Evolutionary conservation across 2,329 filamentous ascomycete species (phyloP).

Genomic region (Trichoderma koningii): DNA sequence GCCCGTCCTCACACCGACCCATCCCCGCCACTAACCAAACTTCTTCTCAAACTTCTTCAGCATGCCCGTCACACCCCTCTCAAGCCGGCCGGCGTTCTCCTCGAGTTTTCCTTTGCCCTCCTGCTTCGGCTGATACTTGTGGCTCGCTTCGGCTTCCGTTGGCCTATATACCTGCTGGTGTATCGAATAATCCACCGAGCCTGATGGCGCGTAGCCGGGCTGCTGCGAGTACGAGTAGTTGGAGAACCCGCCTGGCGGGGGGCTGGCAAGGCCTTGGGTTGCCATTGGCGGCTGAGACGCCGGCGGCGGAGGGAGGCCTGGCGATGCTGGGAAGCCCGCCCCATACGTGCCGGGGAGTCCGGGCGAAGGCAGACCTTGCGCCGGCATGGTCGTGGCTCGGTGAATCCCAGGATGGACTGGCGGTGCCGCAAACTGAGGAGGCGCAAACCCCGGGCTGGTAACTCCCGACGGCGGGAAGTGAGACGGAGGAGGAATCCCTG

Average conservation of each 20-base stretch:
- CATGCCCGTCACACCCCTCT: conserved; percentile 71
- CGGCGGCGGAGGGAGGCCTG: conserved; percentile 45
- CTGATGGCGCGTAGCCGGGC: conserved; percentile 33
- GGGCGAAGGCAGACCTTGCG: conserved; percentile 44
- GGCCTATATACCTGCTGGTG: conserved; percentile 72
- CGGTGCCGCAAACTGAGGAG: conserved; percentile 46
- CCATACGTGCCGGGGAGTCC: conserved; percentile 49
- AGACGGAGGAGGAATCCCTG: conserved; percentile 52
- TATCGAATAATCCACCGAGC: conserved; percentile 54
- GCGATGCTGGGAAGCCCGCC: conserved; percentile 48
- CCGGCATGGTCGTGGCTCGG: conserved; percentile 54
- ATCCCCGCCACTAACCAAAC: conserved; percentile 49
- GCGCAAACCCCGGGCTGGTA: conserved; percentile 45
- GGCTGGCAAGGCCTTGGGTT: conserved; percentile 43
- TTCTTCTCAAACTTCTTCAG: conserved; percentile 80
- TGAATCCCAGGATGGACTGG: conserved; percentile 49
- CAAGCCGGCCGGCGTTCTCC: conserved; percentile 65
- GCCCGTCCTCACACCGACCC: background rate
- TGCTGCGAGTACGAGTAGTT: conserved; percentile 51
- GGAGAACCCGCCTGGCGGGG: conserved; percentile 58
- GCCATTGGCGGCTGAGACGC: conserved; percentile 40
- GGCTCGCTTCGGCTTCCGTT: conserved; percentile 60
- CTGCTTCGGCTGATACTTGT: conserved; percentile 47
- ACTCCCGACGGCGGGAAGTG: conserved; percentile 49
- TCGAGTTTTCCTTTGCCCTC: conserved; percentile 59